phyloP scores from a whole-genome alignment of 2,329 filamentous ascomycete species.

The Colletotrichum scovillei region DNA sequence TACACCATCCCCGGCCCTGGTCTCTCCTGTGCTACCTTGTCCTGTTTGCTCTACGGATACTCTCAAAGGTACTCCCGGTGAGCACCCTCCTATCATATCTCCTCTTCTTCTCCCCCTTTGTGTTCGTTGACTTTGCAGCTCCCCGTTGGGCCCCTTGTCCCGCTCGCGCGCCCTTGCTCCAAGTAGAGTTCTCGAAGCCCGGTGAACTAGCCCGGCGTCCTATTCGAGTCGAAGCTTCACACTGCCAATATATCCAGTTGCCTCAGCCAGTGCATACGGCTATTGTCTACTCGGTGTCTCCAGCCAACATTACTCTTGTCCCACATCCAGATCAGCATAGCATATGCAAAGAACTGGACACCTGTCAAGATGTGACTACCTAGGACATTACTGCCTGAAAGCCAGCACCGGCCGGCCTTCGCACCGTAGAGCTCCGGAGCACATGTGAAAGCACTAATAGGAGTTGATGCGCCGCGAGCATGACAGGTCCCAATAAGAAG shows the following conservation, averaged over 20 bases:
- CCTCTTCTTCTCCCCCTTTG: conserved; percentile 23
- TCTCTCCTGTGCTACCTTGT: conserved; percentile 10
- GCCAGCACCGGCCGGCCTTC: neutral
- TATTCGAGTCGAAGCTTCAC: conserved; percentile 8
- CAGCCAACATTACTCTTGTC: neutral
- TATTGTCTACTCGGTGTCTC: neutral
- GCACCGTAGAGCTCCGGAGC: neutral
- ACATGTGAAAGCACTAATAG: neutral
- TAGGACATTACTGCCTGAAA: neutral
- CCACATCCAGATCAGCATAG: neutral
- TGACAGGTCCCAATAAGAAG: neutral
- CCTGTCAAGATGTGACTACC: neutral
- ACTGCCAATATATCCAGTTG: conserved; percentile 5
- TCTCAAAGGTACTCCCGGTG: neutral
- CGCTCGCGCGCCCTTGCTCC: conserved; percentile 20
- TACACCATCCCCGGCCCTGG: neutral
- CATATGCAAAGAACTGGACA: neutral
- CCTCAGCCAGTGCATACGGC: neutral
- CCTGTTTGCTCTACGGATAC: conserved; percentile 10
- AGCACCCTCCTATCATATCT: conserved; percentile 1
- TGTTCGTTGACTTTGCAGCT: conserved; percentile 4
- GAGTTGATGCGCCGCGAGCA: neutral
- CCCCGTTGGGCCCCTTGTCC: neutral
- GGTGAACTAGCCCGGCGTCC: neutral
- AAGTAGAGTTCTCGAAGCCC: conserved; percentile 19